Conservation (phyloP, 495 filamentous ascomycete genomes). For the Aspergillus steynii region DNA sequence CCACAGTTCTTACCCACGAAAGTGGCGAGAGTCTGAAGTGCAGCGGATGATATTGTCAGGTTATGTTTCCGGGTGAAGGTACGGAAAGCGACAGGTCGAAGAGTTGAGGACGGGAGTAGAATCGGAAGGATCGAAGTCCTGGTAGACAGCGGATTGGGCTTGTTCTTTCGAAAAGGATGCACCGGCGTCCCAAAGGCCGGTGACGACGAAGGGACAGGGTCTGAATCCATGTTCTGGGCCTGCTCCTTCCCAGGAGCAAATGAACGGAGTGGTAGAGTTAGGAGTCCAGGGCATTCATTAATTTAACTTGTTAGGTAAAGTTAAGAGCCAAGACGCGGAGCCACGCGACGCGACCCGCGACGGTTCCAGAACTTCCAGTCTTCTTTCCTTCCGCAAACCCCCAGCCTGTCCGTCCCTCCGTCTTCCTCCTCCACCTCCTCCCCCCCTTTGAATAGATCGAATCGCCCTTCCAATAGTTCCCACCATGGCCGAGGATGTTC, state of each 20-base stretch:
- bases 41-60: constrained; percentile 85
- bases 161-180: constrained; percentile 59
- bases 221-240: constrained; percentile 23
- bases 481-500: constrained; percentile 24
- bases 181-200: constrained; percentile 84
- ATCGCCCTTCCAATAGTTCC: neutral
- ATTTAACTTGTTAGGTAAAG: constrained; percentile 19
- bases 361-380: neutral
- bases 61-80: constrained; percentile 98
- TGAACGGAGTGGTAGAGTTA: too few relatives aligned
- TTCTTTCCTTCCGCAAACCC: neutral
- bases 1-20: constrained; percentile 95
- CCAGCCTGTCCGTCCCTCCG: neutral
- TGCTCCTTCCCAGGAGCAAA: too few relatives aligned
- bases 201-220: constrained; percentile 80
- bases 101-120: constrained; percentile 77
- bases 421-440: neutral
- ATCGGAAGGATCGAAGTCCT: constrained; percentile 85
- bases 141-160: constrained; percentile 44
- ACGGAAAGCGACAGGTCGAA: constrained; percentile 90
- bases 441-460: neutral
- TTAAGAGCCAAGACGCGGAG: neutral
- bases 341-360: neutral
- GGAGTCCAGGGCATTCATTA: too few relatives aligned
- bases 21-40: constrained; percentile 76